Evolutionary conservation across 768 basidiomycete species (phyloP), one percentile per base, ranked within the genome.

Genomic region (Thelephora aurantiotincta): DNA sequence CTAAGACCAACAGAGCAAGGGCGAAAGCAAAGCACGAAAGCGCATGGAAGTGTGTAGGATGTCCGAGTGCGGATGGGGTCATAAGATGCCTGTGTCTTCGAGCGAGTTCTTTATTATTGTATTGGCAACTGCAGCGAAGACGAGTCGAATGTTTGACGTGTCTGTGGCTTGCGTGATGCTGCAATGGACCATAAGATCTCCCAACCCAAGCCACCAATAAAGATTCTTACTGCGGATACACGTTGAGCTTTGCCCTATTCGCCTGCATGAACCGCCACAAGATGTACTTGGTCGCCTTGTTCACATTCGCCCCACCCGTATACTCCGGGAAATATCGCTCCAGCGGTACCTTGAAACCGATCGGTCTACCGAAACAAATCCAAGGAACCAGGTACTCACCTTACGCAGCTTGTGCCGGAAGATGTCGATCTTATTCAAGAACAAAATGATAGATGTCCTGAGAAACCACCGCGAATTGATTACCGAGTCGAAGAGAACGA

Each of bases 91-190:
- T 0, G 80, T 83, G 56, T 90, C 88, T 59, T 84, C 78, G 5
- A 91, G 67, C 2, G 88, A 88, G 58, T 90, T 91, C 63, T 88
- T 84, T 46, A 92, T 60, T 47, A 93, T 91, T n/a, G 90, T 92
- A 65, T 93, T 89, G 64, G 90, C 90, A 43, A 90, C 86, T 0
- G 86, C 86, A 0, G 84, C 84, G 51, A 92, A 90, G 13, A 91
- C 85, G 1, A 90, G 67, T 45, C 73, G 65, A 46, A 90, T 82
- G 59, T 91, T 91, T 3, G 75, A 77, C 22, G 88, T 91, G 61
- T 92, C 89, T 23, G 87, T 92, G 26, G 89, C 89, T 62, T 90
- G 85, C 7, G 88, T 91, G 48, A 91, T 59, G 70, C 82, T 84
- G 50, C 16, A 33, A 44, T 6, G 6, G 16, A 19, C n/a, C 12